Base-by-base conservation (phyloP, 345 rosid genomes). In the Dovyalis caffra region DNA sequence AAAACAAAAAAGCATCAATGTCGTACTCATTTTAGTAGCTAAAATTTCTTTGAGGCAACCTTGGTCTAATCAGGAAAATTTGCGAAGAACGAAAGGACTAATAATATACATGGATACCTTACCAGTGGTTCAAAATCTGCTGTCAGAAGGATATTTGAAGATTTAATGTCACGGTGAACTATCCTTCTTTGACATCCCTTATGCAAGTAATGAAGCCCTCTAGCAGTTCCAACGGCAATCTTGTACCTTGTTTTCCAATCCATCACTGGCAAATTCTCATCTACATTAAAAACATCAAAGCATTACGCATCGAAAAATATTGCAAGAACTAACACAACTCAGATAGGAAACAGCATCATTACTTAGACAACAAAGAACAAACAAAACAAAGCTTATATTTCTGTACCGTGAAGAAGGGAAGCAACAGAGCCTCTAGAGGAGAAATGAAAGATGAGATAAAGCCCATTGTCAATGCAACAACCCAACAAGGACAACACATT, bases 81-180 rank as follows among this genome's bases (percentile, higher is more conserved):
- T 5, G 69, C 64, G 49, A 16, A 8, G 33, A 57, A 63, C 14
- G 21, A 21, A 12, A 64, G 31, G 28, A 40, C 35, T 12, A 66
- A 40, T 12, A 66, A 40, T 68, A 69, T 57, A 69, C 29, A 37
- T 47, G 57, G 73, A 25, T 66, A 86, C 90, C 86, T 84, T 72
- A 80, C 83, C 83, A 80, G 87, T n/a, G 98, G 98, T 37, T 91
- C 88, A 81, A 88, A 93, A 82, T 95, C 96, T 69, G 82, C 78
- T 29, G 93, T 88, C 84, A 95, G 79, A 61, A 95, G 86, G 79
- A 95, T 79, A 80, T 95, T 95, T 8, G 97, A 92, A 23, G 98
- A 92, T 80, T 95, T 95, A 51, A 95, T 95, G 68, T 95, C 98
- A n/a, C 99, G 85, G 67, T 95, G 99, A 63, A 95, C 93, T 51